Percentiles rank a stretch among this genome's conserved stretches.
Evolutionary conservation across 371 early-diverging fungal genomes (phyloP).

Genomic region (Rhizopus stolonifer): DNA sequence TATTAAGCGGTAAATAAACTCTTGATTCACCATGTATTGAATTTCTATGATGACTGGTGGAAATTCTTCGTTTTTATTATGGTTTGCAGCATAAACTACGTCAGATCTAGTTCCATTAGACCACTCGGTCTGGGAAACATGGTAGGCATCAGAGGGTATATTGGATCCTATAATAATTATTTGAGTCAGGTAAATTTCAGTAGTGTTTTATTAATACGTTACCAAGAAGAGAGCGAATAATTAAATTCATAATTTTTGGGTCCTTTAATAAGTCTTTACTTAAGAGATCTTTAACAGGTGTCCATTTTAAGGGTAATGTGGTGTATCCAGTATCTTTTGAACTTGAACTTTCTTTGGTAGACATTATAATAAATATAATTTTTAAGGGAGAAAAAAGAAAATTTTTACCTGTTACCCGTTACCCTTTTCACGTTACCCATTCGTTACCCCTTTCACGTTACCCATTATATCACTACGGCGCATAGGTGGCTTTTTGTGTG

Average conservation of each 20-base stretch:
- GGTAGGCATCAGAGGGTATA: conserved; percentile 1
- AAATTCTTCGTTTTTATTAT: background rate
- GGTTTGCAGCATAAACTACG: conserved; percentile 5
- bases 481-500: too few relatives aligned
- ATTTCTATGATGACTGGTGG: conserved; percentile 1
- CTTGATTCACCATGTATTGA: conserved; percentile 1
- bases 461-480: too few relatives aligned
- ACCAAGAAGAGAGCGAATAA: conserved; percentile 8
- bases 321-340: too few relatives aligned
- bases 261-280: conserved; percentile 1
- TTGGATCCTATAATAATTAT: conserved; percentile 5
- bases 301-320: conserved; percentile 9
- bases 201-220: conserved; percentile 4
- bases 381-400: too few relatives aligned
- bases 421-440: too few relatives aligned
- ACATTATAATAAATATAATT: too few relatives aligned
- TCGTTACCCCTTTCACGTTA: too few relatives aligned
- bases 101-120: conserved; percentile 5
- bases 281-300: conserved; percentile 2
- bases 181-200: conserved; percentile 5
- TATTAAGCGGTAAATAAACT: background rate
- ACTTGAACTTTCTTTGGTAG: too few relatives aligned
- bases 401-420: too few relatives aligned
- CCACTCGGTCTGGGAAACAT: background rate
- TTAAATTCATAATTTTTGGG: conserved; percentile 6